Conservation (phyloP, 768 basidiomycete genomes). For the Sutorius australiensis region DNA sequence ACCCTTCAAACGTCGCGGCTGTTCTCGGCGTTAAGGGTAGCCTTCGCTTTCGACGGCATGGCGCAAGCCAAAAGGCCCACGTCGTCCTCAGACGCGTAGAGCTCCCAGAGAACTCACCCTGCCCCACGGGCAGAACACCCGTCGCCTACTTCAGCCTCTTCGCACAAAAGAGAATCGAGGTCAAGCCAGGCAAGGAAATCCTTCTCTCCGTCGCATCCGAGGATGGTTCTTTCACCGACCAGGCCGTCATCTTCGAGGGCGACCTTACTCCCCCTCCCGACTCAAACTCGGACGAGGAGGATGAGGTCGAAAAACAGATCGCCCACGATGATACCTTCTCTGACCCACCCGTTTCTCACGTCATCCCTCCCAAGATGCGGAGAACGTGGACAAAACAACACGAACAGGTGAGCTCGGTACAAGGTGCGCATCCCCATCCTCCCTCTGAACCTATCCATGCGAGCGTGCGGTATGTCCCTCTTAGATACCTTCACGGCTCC, state of each 20-base stretch:
- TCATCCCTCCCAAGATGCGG: slow-evolving; percentile 62
- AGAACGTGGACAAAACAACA: slow-evolving; percentile 52
- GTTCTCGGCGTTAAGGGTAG: slow-evolving; percentile 58
- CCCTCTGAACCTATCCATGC: slow-evolving; percentile 13
- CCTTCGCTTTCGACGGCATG: slow-evolving; percentile 65
- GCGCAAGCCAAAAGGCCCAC: slow-evolving; percentile 64
- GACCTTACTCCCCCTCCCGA: slow-evolving; percentile 33
- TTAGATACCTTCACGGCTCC: slow-evolving; percentile 25
- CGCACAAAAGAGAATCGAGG: slow-evolving; percentile 65
- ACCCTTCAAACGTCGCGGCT: slow-evolving; percentile 42
- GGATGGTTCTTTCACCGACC: slow-evolving; percentile 53
- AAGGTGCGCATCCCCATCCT: slow-evolving; percentile 34
- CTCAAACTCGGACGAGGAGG: slow-evolving; percentile 35
- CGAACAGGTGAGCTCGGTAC: slow-evolving; percentile 39
- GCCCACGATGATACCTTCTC: slow-evolving; percentile 40
- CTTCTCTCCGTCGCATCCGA: slow-evolving; percentile 54
- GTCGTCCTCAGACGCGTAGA: slow-evolving; percentile 62
- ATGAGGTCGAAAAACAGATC: slow-evolving; percentile 40
- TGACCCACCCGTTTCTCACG: slow-evolving; percentile 32
- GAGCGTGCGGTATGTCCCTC: slow-evolving; percentile 27
- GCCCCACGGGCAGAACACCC: slow-evolving; percentile 36
- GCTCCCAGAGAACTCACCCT: slow-evolving; percentile 41
- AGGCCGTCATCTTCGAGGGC: slow-evolving; percentile 56
- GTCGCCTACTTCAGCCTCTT: slow-evolving; percentile 60
- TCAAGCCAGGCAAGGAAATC: slow-evolving; percentile 69